Evolutionary conservation across 2,329 filamentous ascomycete species (phyloP).

Genomic region (Setomelanomma holmii): DNA sequence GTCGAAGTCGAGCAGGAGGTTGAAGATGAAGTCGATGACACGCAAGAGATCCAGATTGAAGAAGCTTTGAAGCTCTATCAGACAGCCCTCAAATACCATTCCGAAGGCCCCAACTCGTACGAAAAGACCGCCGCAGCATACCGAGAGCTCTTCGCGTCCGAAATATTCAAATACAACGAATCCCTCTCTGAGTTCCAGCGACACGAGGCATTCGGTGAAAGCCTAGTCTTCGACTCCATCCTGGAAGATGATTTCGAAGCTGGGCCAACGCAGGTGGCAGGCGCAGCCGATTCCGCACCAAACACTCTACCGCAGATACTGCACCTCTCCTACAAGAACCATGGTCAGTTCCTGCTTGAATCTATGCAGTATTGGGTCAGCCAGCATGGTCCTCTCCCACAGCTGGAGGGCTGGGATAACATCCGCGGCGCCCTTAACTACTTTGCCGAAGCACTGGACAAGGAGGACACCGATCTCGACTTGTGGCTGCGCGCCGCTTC

Average conservation of each 20-base stretch:
- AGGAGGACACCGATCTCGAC: slow-evolving; percentile 69
- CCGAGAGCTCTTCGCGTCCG: slow-evolving; percentile 82
- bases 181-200: slow-evolving; percentile 84
- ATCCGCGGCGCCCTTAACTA: slow-evolving; percentile 53
- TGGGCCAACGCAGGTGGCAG: slow-evolving; percentile 56
- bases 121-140: slow-evolving; percentile 82
- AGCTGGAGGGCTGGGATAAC: slow-evolving; percentile 32
- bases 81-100: slow-evolving; percentile 86
- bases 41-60: slow-evolving; percentile 95
- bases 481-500: slow-evolving; percentile 68
- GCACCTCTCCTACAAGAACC: slow-evolving; percentile 94
- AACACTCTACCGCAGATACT: slow-evolving; percentile 87
- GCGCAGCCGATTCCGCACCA: slow-evolving; percentile 74
- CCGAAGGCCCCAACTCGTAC: slow-evolving; percentile 80
- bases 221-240: slow-evolving; percentile 51
- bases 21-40: slow-evolving; percentile 92
- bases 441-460: slow-evolving; percentile 69
- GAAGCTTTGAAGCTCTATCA: slow-evolving; percentile 96
- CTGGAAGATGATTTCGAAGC: slow-evolving; percentile 48
- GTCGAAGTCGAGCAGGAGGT: slow-evolving; percentile 89
- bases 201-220: slow-evolving; percentile 61
- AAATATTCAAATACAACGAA: slow-evolving; percentile 93
- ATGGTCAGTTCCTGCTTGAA: slow-evolving; percentile 91
- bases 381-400: slow-evolving; percentile 45
- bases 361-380: slow-evolving; percentile 62